Conservation (phyloP, 805 yeast species). For the Ogataea philodendri region DNA sequence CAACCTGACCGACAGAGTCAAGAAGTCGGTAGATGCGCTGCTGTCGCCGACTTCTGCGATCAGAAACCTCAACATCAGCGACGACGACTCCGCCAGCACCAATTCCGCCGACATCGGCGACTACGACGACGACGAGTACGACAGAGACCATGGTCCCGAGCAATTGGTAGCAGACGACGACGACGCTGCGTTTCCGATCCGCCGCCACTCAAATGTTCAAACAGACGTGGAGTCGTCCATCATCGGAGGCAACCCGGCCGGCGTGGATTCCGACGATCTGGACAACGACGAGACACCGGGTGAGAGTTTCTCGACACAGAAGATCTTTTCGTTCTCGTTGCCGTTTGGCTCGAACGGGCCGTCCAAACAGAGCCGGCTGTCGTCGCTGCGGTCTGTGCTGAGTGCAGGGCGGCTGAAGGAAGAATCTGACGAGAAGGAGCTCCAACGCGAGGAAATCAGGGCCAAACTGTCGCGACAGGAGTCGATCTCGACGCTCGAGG, state of each 20-base stretch:
- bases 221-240: constrained; percentile 41
- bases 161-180: constrained; percentile 1
- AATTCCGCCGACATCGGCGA: constrained; percentile 22
- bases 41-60: constrained; percentile 2
- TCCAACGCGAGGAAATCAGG: constrained; percentile 35
- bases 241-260: constrained; percentile 48
- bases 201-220: constrained; percentile 4
- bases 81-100: constrained; percentile 26
- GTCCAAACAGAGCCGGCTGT: constrained; percentile 16
- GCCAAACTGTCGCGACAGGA: constrained; percentile 51
- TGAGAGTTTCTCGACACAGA: constrained; percentile 26
- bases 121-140: constrained; percentile 22
- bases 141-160: constrained; percentile 1
- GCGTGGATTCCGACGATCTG: constrained; percentile 6
- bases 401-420: constrained; percentile 5
- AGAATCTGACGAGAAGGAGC: constrained; percentile 26
- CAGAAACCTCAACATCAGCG: constrained; percentile 5
- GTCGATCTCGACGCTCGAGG: constrained; percentile 60
- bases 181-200: background rate
- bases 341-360: constrained; percentile 50
- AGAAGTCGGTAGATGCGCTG: constrained; percentile 9
- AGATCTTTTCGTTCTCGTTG: constrained; percentile 53
- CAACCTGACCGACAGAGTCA: constrained; percentile 1
- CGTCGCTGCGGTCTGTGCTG: constrained; percentile 14
- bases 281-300: constrained; percentile 22